Evolutionary conservation across 2,329 filamentous ascomycete genomes (phyloP).

Genomic region (Ceratocystis albifundus): DNA sequence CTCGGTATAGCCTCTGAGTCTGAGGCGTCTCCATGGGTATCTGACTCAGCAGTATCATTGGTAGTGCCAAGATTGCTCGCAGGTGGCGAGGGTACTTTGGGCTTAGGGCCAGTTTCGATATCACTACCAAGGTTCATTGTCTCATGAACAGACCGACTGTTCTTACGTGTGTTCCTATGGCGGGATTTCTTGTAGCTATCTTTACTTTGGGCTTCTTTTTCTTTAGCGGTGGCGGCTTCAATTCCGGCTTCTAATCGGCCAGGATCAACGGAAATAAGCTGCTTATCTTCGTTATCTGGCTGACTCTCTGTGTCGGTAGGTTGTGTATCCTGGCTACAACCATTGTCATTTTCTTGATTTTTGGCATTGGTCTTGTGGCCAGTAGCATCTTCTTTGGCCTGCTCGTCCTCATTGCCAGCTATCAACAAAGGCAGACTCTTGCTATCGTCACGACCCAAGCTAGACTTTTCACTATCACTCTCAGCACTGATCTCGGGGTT

Average conservation of each 20-base stretch:
- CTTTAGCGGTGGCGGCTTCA: background rate
- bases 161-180: conserved; percentile 1
- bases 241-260: background rate
- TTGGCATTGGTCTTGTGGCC: background rate
- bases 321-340: background rate
- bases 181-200: conserved; percentile 2
- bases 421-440: background rate
- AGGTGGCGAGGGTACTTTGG: conserved; percentile 18
- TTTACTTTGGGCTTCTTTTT: background rate
- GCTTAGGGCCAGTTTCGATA: background rate
- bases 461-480: background rate
- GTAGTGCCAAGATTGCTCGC: background rate
- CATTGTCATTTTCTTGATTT: background rate
- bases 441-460: background rate
- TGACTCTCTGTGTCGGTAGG: background rate
- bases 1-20: conserved; percentile 12
- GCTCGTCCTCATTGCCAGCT: conserved; percentile 11
- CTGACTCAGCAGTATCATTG: background rate
- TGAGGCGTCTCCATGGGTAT: background rate
- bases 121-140: background rate
- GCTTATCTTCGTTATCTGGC: conserved; percentile 1
- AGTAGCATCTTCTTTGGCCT: background rate
- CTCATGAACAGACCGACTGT: background rate
- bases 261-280: conserved; percentile 5
- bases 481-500: conserved; percentile 9